Evolutionary conservation across 495 filamentous ascomycete species (phyloP), one percentile per base, ranked within the genome.

Genomic region (Amorphotheca resinae): DNA sequence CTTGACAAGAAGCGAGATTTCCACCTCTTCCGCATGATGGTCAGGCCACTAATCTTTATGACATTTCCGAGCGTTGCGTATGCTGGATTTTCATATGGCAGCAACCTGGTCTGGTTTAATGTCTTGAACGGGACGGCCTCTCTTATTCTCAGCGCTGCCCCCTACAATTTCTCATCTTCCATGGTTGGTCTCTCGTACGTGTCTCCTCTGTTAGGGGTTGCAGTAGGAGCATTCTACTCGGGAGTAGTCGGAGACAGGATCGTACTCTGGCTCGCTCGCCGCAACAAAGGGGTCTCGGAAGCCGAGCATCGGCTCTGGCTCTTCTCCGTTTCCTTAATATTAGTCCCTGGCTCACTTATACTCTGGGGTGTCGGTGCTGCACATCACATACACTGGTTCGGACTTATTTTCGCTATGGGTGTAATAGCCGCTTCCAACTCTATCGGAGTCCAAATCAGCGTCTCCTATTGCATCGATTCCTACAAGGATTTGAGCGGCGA

Each of bases 301-400:
- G 64, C 77, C 1, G 77, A 82, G 51, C 65, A 76, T 37, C 69
- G 74, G 12, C 64, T 82, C 2, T 82, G 76, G 74, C 70, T 77
- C 1, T 79, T 80, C 52, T 25, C 58, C 1, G 59, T 70, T 3
- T 72, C 68, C 22, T 47, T 77, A 0, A 20, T 80, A 20, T 56
- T 72, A 4, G 64, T 79, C 0, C 77, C 77, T 0, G 57, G 59
- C 0, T 70, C 73, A 0, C 55, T 80, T 1, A 61, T 82, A 11
- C 66, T 82, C 0, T 83, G 76, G 76, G 79, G 79, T 17, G 73
- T 81, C 4, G 77, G 79, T 15, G 74, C 77, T 8, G 74, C 75
- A 0, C 68, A 41, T 26, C 15, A 42, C 1, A 18, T 44, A 7
- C 46, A 49, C 15, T 49, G 46, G 46, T 49, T 49, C 43, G 77